Evolutionary conservation across 805 yeast genomes (phyloP).

Genomic region (Sungouiella blattae): DNA sequence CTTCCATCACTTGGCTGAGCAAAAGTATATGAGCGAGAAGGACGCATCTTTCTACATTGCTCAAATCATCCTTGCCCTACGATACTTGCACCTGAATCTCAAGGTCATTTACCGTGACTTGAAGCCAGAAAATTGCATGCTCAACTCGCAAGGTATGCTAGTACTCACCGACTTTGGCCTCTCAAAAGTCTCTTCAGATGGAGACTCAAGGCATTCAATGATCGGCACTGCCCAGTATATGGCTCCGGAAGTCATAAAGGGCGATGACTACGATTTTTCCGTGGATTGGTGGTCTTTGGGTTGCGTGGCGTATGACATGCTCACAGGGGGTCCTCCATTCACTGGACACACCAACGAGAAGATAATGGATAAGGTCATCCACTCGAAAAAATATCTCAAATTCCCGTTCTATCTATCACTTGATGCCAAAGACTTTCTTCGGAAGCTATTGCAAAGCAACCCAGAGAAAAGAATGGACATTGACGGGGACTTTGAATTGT

Average conservation of each 20-base stretch:
- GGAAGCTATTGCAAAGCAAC: constrained; percentile 63
- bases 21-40: constrained; percentile 15
- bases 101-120: constrained; percentile 42
- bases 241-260: constrained; percentile 86
- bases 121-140: constrained; percentile 46
- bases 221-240: constrained; percentile 81
- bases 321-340: constrained; percentile 86
- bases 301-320: constrained; percentile 72
- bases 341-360: constrained; percentile 77
- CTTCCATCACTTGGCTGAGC: constrained; percentile 57
- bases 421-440: constrained; percentile 75
- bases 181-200: constrained; percentile 34
- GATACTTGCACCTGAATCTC: constrained; percentile 21
- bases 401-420: constrained; percentile 73
- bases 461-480: constrained; percentile 55
- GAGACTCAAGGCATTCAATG: constrained; percentile 45
- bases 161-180: constrained; percentile 45
- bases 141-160: constrained; percentile 37
- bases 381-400: constrained; percentile 54
- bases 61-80: constrained; percentile 15
- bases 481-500: constrained; percentile 50
- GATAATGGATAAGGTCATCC: constrained; percentile 69
- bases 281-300: constrained; percentile 96
- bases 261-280: constrained; percentile 69
- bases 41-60: constrained; percentile 18